These are phyloP conservation scores for Apiospora hydei DNA, from an alignment of 2,329 filamentous ascomycete species.

Conservation along the genomic window DNA sequence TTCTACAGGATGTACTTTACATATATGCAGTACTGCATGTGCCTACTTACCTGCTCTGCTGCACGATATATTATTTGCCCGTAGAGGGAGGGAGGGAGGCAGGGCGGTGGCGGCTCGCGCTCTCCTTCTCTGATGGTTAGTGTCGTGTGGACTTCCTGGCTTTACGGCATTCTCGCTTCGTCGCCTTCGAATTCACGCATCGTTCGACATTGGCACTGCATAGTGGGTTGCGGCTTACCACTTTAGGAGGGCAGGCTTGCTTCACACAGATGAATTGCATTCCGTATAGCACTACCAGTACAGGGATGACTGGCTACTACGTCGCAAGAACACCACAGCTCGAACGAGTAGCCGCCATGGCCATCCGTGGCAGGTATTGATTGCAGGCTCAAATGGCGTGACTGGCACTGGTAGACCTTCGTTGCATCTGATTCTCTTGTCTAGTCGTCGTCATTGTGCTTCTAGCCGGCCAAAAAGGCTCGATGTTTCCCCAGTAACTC, in stretches of 20 bases:
- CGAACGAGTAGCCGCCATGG: slow-evolving; percentile 4
- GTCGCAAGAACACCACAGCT: slow-evolving; percentile 2
- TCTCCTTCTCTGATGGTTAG: not conserved
- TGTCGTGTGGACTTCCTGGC: not conserved
- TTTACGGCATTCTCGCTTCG: not conserved
- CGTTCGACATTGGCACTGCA: not conserved
- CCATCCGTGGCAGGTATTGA: not conserved
- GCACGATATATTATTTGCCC: not conserved
- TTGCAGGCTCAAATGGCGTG: slow-evolving; percentile 10
- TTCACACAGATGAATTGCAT: not conserved
- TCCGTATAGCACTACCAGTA: not conserved
- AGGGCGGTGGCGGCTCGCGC: not conserved
- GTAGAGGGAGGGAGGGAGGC: not conserved
- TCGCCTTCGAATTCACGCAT: not conserved
- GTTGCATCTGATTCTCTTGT: slow-evolving; percentile 20
- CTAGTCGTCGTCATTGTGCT: slow-evolving; percentile 26
- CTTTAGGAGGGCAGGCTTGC: slow-evolving; percentile 6
- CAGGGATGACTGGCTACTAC: not conserved
- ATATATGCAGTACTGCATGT: not conserved
- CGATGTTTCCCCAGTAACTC: slow-evolving; percentile 4
- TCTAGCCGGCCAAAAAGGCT: not conserved
- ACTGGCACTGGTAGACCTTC: slow-evolving; percentile 16
- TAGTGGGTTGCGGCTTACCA: slow-evolving; percentile 17
- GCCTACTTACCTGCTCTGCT: not conserved
- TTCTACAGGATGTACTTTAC: not conserved